Evolutionary conservation across 371 early-diverging fungal species (phyloP).

Genomic region (Mucor mucedo): DNA sequence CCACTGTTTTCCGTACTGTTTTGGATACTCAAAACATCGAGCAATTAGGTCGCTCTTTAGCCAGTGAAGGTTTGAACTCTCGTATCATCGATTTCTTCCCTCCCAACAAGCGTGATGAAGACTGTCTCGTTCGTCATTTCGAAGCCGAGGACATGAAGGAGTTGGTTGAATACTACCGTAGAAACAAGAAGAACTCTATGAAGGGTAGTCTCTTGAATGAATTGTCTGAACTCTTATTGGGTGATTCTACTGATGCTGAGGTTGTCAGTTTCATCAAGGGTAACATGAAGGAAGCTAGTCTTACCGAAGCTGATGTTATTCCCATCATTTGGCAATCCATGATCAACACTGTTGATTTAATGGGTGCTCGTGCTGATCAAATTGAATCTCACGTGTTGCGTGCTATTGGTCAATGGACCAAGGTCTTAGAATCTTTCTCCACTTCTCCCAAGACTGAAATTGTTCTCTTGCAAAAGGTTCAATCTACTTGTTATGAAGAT

Average conservation of each 20-base stretch:
- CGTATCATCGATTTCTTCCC: slow-evolving; percentile 91
- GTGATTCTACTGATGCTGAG: slow-evolving; percentile 58
- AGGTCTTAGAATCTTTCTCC: slow-evolving; percentile 74
- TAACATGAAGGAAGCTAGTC: slow-evolving; percentile 72
- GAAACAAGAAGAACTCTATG: slow-evolving; percentile 69
- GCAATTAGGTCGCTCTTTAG: slow-evolving; percentile 73
- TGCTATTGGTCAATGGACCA: slow-evolving; percentile 71
- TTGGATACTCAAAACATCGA: slow-evolving; percentile 77
- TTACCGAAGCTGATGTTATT: slow-evolving; percentile 78
- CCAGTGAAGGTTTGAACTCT: slow-evolving; percentile 72
- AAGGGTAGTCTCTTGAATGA: slow-evolving; percentile 69
- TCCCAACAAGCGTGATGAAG: slow-evolving; percentile 86
- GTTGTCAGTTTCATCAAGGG: slow-evolving; percentile 68
- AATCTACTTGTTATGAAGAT: slow-evolving; percentile 85
- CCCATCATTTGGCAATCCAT: slow-evolving; percentile 84
- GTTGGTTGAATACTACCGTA: slow-evolving; percentile 80
- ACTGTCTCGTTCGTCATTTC: slow-evolving; percentile 88
- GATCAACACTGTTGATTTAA: slow-evolving; percentile 77
- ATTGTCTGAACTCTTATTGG: slow-evolving; percentile 66
- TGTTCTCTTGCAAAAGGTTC: slow-evolving; percentile 80
- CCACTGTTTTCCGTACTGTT: slow-evolving; percentile 82
- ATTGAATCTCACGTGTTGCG: slow-evolving; percentile 76
- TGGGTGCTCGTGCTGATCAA: slow-evolving; percentile 77
- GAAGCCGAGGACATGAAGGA: slow-evolving; percentile 90
- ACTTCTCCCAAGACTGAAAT: slow-evolving; percentile 86